Base-by-base conservation (phyloP, 306 rosid species). In the Prunus armeniaca region DNA sequence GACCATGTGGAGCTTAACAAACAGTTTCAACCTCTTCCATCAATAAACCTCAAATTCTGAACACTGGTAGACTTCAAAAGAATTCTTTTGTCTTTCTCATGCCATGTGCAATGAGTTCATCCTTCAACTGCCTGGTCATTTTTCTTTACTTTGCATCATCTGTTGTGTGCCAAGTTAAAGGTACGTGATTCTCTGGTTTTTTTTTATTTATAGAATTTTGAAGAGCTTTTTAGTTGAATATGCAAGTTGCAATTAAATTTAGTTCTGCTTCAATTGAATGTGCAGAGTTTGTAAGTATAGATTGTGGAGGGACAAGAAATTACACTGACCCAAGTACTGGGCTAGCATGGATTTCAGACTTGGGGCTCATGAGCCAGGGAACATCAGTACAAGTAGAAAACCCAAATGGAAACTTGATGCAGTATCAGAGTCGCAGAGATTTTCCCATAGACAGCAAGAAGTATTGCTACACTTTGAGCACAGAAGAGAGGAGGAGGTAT, bases 201-300 rank as follows among this genome's bases (percentile, higher is more conserved):
- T 55, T 55, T 52, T 4, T 19, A 4, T 64, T 27, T 74, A 3
- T 1, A 5, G 2, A n/a, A 28, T 52, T 9, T 50, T 51, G 24
- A 17, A 52, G 49, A 54, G 18, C 12, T 41, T 67, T 32, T 32
- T 30, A 30, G 32, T 30, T 30, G 32, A 30, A 30, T 30, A 30
- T 3, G 32, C 32, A 30, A 30, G 4, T 30, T 30, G 32, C 32
- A 30, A 3, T 30, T 30, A 30, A 3, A 30, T 30, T 30, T 30
- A 30, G 32, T 30, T n/a, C 12, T 32, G 75, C 6, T 71, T 32
- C 46, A 58, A 38, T 54, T 27, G 28, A 3, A 19, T 51, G 22
- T 84, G 86, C 89, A 95, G 97, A 95, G 69, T 95, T 95, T 69
- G 18, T 92, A 69, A 95, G 97, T 83, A 85, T 95, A 83, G 93